Evolutionary conservation across 305 asterid species (phyloP).

Genomic region (Rubia balearica): DNA sequence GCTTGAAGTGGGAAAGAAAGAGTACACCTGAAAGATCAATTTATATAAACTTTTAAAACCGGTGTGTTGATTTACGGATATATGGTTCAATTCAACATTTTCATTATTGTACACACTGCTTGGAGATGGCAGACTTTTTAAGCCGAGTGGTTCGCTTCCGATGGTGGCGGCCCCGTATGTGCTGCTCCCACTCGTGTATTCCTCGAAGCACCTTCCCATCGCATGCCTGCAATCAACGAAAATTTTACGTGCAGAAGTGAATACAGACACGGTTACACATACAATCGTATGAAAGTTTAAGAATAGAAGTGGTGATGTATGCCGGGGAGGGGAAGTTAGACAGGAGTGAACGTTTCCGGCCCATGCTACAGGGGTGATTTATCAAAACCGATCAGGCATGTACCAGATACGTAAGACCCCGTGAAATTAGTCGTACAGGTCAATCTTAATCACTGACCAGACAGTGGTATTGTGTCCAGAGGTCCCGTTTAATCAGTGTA

Average conservation of each 20-base stretch:
- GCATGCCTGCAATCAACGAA: constrained; percentile 48
- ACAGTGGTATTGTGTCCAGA: constrained; percentile 69
- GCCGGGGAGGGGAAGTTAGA: no score
- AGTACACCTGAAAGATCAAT: background rate
- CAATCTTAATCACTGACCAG: constrained; percentile 41
- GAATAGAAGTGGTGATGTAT: no score
- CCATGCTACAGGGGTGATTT: no score
- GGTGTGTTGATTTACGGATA: background rate
- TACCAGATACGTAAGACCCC: no score
- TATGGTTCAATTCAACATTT: background rate
- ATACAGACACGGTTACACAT: background rate
- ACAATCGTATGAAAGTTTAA: no score
- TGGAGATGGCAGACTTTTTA: constrained; percentile 31
- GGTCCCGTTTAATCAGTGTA: constrained; percentile 43
- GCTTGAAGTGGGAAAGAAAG: no score
- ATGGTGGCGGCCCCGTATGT: constrained; percentile 65
- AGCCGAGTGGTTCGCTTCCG: constrained; percentile 63
- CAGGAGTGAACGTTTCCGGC: no score
- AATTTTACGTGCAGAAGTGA: background rate
- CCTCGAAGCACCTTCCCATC: constrained; percentile 84
- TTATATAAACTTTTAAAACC: background rate
- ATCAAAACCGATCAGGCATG: no score
- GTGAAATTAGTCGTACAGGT: background rate
- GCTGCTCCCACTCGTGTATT: constrained; percentile 87
- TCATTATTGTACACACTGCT: background rate